Base-by-base conservation (phyloP, 2,329 filamentous ascomycete species). In the Colletotrichum tofieldiae region DNA sequence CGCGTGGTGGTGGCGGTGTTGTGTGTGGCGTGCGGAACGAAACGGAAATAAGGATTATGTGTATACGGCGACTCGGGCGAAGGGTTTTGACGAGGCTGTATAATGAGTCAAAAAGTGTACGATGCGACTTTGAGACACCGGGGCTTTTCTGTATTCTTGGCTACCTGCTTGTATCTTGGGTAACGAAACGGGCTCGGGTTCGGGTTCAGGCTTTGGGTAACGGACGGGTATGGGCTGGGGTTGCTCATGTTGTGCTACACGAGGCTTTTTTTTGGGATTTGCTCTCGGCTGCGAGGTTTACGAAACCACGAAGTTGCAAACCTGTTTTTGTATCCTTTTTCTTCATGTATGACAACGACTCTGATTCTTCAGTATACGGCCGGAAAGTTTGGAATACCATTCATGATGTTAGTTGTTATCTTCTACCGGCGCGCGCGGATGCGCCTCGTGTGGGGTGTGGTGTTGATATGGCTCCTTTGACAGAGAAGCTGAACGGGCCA, bases 111-210 rank as follows among this genome's bases (percentile, higher is more conserved):
- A 64, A 49, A 62, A 23, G 39, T 65, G 65, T 72, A 65, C 35
- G 65, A 72, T 70, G 59, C 32, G 59, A 47, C 54, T 64, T 54
- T 51, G 70, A 72, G 66, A 69, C 60, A 70, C 54, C 23, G 54
- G 65, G 51, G 41, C 67, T 29, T 23, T 55, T 54, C 49, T 45
- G 49, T 64, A 54, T 54, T 51, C 37, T 68, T 37, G 23, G 49
- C 59, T 62, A 35, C 32, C 41, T 37, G 2, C 20, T 32, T 61
- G 12, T 35, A 12, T 29, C 14, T 59, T 52, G 69, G 35, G 59
- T 65, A 67, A 70, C 51, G 55, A 61, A 32, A 63, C 47, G 67
- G 58, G 51, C 51, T 62, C 20, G 20, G 45, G 39, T 59, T 45
- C 56, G 23, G 56, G 58, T 9, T 49, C 32, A 29, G 58, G 58